Conservation (phyloP, 1,284 basidiomycete species). For the Stygiomarasmius scandens region DNA sequence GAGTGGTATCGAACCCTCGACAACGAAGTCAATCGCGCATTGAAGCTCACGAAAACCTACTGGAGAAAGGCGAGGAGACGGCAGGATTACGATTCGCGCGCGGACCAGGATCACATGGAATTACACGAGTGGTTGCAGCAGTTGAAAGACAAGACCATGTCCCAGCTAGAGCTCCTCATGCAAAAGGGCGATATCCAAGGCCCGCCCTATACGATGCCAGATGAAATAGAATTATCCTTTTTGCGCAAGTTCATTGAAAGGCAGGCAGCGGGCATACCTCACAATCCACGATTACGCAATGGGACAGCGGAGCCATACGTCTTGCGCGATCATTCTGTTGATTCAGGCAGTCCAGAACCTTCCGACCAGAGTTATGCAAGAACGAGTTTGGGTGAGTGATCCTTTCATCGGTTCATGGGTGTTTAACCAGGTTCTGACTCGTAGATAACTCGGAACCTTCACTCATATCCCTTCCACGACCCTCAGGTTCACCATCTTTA, state of each 20-base stretch:
- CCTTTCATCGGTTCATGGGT: not conserved
- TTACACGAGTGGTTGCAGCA: conserved; percentile 82
- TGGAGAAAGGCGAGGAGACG: conserved; percentile 77
- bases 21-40: conserved; percentile 71
- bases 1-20: conserved; percentile 80
- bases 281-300: conserved; percentile 75
- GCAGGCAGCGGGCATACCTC: conserved; percentile 67
- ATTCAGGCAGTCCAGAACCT: conserved; percentile 21
- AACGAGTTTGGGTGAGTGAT: conserved; percentile 16
- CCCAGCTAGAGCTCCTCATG: conserved; percentile 79
- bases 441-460: conserved; percentile 15
- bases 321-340: conserved; percentile 22
- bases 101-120: conserved; percentile 85
- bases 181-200: conserved; percentile 82
- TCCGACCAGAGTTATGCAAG: conserved; percentile 20
- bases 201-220: conserved; percentile 77
- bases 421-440: not conserved
- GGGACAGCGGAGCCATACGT: conserved; percentile 24
- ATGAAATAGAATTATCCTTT: conserved; percentile 73
- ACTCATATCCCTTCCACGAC: conserved; percentile 13
- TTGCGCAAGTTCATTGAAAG: conserved; percentile 79
- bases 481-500: conserved; percentile 19
- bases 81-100: conserved; percentile 79
- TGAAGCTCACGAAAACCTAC: conserved; percentile 81
- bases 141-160: conserved; percentile 83